phyloP scores from a whole-genome alignment of 2,329 filamentous ascomycete species.

The Colletotrichum sublineola region DNA sequence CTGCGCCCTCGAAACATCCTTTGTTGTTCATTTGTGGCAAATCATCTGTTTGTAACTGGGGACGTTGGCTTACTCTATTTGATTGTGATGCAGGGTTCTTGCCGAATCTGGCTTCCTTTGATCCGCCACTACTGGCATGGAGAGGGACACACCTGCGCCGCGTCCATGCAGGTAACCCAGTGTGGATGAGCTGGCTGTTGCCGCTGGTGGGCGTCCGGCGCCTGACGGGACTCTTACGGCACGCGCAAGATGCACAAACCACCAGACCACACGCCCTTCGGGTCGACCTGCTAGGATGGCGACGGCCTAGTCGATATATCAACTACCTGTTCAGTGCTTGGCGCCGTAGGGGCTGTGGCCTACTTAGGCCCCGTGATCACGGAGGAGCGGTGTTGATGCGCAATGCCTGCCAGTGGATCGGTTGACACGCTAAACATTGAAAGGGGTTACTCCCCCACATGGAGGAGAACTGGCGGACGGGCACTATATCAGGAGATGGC shows the following conservation, averaged over 20 bases:
- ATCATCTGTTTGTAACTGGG: background rate
- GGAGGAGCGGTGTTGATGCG: background rate
- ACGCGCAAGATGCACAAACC: background rate
- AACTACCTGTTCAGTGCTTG: background rate
- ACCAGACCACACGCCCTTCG: background rate
- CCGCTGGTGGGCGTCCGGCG: background rate
- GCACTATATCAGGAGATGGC: background rate
- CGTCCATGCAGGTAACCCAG: constrained; percentile 11
- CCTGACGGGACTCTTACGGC: background rate
- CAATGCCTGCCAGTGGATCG: background rate
- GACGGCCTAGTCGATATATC: background rate
- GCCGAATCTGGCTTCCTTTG: constrained; percentile 73
- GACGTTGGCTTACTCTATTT: constrained; percentile 44
- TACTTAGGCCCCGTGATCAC: background rate
- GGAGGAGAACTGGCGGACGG: background rate
- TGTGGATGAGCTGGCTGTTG: constrained; percentile 1
- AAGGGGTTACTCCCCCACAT: background rate
- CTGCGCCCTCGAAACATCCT: background rate
- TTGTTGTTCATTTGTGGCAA: constrained; percentile 4
- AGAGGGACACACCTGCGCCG: constrained; percentile 7
- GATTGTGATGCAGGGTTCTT: constrained; percentile 61
- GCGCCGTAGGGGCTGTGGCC: background rate
- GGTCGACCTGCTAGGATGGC: background rate
- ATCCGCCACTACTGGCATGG: constrained; percentile 42
- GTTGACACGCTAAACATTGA: background rate